Percentiles rank a stretch among this genome's conserved stretches.
Conservation (phyloP, 306 rosid species). For the Vigna unguiculata region DNA sequence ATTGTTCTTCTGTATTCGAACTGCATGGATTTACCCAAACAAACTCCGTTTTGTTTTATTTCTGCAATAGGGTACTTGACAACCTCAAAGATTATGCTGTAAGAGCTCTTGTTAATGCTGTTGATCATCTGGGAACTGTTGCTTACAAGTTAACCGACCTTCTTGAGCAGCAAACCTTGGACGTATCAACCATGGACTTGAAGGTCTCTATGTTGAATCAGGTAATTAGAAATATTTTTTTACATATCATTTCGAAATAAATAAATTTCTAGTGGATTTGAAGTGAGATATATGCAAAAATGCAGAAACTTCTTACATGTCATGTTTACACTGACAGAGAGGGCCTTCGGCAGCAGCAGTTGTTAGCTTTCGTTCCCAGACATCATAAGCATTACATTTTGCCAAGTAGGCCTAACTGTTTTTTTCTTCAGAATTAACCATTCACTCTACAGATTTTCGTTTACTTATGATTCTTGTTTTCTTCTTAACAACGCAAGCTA, state of each 20-base stretch:
- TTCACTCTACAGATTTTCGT: slow-evolving; percentile 25
- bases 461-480: slow-evolving; percentile 42
- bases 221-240: slow-evolving; percentile 51
- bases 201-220: slow-evolving; percentile 75
- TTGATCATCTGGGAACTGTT: slow-evolving; percentile 99
- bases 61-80: slow-evolving; percentile 74
- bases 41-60: not conserved
- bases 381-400: slow-evolving; percentile 94
- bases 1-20: slow-evolving; percentile 5
- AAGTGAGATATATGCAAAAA: slow-evolving; percentile 44
- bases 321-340: slow-evolving; percentile 75
- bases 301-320: slow-evolving; percentile 82
- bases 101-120: slow-evolving; percentile 90
- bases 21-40: slow-evolving; percentile 13
- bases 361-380: slow-evolving; percentile 79
- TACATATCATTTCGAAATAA: slow-evolving; percentile 23
- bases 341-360: slow-evolving; percentile 89
- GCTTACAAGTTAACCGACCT: slow-evolving; percentile 87
- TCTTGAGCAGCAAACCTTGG: slow-evolving; percentile 79
- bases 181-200: slow-evolving; percentile 75
- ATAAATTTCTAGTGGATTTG: slow-evolving; percentile 33
- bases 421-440: slow-evolving; percentile 35
- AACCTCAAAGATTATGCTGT: slow-evolving; percentile 94
- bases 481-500: slow-evolving; percentile 53
- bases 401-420: slow-evolving; percentile 69